phyloP scores from a whole-genome alignment of 768 basidiomycete species.

The Macrolepiota albuminosa region DNA sequence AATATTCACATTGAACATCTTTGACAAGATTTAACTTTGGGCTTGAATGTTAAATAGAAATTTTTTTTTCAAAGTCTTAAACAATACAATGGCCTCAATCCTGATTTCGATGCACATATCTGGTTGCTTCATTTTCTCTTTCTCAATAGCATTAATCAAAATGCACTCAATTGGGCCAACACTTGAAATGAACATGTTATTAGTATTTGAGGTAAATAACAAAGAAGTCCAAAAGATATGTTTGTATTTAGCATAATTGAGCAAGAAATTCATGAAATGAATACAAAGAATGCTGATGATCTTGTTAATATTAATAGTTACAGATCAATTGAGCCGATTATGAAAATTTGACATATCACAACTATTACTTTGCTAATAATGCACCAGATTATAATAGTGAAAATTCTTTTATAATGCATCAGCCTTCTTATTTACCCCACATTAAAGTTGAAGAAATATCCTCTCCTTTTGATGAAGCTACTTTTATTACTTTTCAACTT shows the following conservation, averaged over 20 bases:
- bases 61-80: conserved; percentile 34
- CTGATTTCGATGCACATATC: conserved; percentile 23
- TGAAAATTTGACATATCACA: no score
- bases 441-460: no score
- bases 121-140: conserved; percentile 38
- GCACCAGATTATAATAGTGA: no score
- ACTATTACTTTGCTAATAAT: no score
- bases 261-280: neutral
- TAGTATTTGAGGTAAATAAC: neutral
- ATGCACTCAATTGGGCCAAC: conserved; percentile 18
- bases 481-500: no score
- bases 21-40: conserved; percentile 32
- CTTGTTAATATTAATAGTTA: no score
- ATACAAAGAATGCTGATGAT: no score
- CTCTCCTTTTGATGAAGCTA: no score
- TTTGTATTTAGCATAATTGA: neutral
- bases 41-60: conserved; percentile 33
- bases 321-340: no score
- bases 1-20: conserved; percentile 20
- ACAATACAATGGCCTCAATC: conserved; percentile 20
- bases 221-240: neutral
- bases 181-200: neutral
- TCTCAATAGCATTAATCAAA: neutral
- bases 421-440: no score
- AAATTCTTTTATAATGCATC: no score